Percentiles rank a stretch among this genome's conserved stretches.
phyloP scores from a whole-genome alignment of 2,329 filamentous ascomycete genomes.

The Fusarium circinatum region DNA sequence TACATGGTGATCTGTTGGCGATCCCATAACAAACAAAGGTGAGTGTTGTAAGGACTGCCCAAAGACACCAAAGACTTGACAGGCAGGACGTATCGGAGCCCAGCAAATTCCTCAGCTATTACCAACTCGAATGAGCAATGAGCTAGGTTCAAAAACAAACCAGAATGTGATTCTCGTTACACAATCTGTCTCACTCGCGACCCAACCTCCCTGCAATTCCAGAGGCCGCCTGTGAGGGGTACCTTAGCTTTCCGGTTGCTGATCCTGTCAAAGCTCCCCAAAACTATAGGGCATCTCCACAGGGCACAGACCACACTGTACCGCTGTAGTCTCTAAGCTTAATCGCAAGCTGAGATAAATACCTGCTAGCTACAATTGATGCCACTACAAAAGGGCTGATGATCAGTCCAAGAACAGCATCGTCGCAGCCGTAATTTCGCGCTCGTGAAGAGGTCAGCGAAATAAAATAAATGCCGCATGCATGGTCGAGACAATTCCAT shows the following conservation, averaged over 20 bases:
- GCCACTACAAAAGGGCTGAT: slow-evolving; percentile 15
- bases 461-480: slow-evolving; percentile 17
- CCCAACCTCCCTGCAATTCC: neutral
- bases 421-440: neutral
- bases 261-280: neutral
- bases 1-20: neutral
- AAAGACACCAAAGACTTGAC: neutral
- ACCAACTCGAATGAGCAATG: neutral
- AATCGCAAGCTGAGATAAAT: slow-evolving; percentile 3
- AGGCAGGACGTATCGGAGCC: neutral
- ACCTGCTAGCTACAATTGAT: slow-evolving; percentile 15
- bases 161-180: neutral
- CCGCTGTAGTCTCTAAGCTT: neutral
- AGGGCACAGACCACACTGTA: slow-evolving; percentile 17
- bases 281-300: slow-evolving; percentile 13
- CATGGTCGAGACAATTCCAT: neutral
- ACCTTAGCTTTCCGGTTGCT: neutral
- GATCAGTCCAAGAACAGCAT: slow-evolving; percentile 22
- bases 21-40: neutral
- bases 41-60: neutral
- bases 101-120: neutral
- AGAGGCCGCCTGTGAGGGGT: neutral
- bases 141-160: rapidly evolving
- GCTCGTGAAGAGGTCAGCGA: neutral
- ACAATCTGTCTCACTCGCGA: neutral